These are phyloP conservation scores for Saccharomycopsis hybrid DNA, from an alignment of 1,139 yeast genomes.

Conservation along the genomic window DNA sequence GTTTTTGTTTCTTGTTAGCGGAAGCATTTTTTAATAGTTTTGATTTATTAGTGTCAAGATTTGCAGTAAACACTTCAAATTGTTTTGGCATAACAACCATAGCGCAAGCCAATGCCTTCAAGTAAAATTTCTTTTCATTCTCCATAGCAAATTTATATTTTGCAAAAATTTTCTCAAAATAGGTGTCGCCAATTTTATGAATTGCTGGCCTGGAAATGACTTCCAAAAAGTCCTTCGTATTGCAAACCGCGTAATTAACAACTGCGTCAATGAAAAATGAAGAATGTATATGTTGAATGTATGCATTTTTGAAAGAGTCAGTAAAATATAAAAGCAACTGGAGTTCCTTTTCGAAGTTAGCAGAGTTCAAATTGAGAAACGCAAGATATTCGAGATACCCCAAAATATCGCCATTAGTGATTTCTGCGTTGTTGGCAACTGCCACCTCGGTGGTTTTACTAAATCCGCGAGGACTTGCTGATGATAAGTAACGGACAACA, in stretches of 20 bases:
- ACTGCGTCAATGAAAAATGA: slow-evolving; percentile 19
- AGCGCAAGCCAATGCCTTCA: slow-evolving; percentile 29
- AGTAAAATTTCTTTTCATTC: slow-evolving; percentile 25
- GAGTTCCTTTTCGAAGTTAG: slow-evolving; percentile 43
- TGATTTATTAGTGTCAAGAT: slow-evolving; percentile 18
- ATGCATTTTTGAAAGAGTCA: slow-evolving; percentile 4
- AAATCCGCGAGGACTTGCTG: slow-evolving; percentile 49
- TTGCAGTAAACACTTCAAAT: slow-evolving; percentile 20
- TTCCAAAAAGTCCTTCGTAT: slow-evolving; percentile 15
- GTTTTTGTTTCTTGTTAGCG: slow-evolving; percentile 27
- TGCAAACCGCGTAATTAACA: slow-evolving; percentile 8
- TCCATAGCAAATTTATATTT: slow-evolving; percentile 20
- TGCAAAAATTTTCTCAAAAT: slow-evolving; percentile 26
- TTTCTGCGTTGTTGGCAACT: slow-evolving; percentile 21
- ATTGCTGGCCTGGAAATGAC: slow-evolving; percentile 5
- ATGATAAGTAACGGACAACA: slow-evolving; percentile 44
- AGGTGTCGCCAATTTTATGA: slow-evolving; percentile 23
- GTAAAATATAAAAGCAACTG: slow-evolving; percentile 6
- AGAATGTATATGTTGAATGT: slow-evolving; percentile 15
- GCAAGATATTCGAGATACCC: slow-evolving; percentile 36
- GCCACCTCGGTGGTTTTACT: slow-evolving; percentile 41
- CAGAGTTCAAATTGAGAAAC: slow-evolving; percentile 36
- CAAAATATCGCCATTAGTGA: slow-evolving; percentile 36
- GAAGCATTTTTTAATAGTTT: slow-evolving; percentile 19
- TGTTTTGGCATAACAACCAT: slow-evolving; percentile 28